Evolutionary conservation across 139 green algal species (phyloP).

Genomic region (Tetraselmis striata): DNA sequence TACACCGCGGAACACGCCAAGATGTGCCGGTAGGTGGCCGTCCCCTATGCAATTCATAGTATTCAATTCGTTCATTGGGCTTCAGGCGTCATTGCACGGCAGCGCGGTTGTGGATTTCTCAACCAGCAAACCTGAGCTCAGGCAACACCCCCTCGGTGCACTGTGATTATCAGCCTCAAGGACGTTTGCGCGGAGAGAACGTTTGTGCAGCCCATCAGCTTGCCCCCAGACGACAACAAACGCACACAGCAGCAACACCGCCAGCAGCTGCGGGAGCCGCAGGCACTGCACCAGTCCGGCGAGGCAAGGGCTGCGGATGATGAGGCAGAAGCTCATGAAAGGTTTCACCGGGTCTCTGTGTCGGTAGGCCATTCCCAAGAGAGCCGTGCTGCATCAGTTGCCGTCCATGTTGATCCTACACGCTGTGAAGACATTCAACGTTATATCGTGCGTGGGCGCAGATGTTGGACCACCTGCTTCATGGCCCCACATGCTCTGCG

Average conservation of each 20-base stretch:
- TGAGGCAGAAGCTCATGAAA: background rate
- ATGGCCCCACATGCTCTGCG: background rate
- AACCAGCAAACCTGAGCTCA: no score
- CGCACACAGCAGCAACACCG: background rate
- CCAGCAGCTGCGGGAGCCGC: background rate
- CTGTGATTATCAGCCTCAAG: background rate
- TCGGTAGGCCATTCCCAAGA: background rate
- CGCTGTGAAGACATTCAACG: no score
- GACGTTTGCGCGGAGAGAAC: background rate
- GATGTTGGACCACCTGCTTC: background rate
- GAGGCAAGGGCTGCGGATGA: background rate
- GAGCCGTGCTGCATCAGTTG: background rate
- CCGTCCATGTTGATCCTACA: background rate
- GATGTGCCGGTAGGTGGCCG: background rate
- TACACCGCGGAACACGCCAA: background rate
- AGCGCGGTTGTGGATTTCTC: background rate
- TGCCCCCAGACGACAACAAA: background rate
- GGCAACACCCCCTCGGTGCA: no score
- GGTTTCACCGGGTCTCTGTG: background rate
- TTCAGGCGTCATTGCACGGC: background rate
- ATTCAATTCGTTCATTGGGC: background rate
- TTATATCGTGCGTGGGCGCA: background rate
- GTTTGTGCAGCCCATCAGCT: background rate
- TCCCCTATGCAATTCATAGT: background rate
- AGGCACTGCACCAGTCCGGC: background rate